Evolutionary conservation across 1,139 yeast species (phyloP).

Genomic region (Candida glucosophila): DNA sequence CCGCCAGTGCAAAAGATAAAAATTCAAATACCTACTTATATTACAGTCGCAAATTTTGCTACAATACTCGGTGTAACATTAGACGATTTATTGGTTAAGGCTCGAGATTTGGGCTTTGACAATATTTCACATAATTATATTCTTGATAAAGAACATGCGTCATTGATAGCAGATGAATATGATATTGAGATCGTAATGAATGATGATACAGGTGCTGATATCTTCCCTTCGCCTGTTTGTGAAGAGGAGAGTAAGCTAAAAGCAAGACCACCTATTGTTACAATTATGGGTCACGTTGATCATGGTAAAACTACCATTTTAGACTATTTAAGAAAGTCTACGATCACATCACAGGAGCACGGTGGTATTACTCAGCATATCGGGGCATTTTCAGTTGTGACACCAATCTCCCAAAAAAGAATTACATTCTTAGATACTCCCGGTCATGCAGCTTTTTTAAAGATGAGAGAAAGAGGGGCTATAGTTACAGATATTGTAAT

Average conservation of each 20-base stretch:
- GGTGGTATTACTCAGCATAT: constrained; percentile 99
- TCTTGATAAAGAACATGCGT: constrained; percentile 77
- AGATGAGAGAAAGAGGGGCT: constrained; percentile 97
- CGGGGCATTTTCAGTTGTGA: constrained; percentile 86
- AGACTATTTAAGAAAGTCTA: constrained; percentile 76
- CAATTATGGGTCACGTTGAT: constrained; percentile 98
- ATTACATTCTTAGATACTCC: constrained; percentile 96
- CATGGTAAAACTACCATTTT: constrained; percentile 95
- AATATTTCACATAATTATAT: constrained; percentile 70
- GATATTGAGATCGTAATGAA: constrained; percentile 61
- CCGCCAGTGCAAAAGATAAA: constrained; percentile 18
- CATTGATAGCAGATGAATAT: constrained; percentile 80
- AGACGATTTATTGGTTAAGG: constrained; percentile 46
- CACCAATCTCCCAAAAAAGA: constrained; percentile 64
- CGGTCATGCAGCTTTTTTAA: constrained; percentile 94
- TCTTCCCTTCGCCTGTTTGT: constrained; percentile 38
- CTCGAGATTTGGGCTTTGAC: constrained; percentile 68
- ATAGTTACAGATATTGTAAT: constrained; percentile 86
- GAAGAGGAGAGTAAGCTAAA: constrained; percentile 37
- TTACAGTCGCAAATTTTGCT: constrained; percentile 70
- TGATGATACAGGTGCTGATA: constrained; percentile 55
- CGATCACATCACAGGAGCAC: constrained; percentile 75
- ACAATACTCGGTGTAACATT: constrained; percentile 60
- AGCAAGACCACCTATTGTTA: constrained; percentile 85
- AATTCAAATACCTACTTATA: constrained; percentile 61